Evolutionary conservation across 345 rosid species (phyloP).

Genomic region (Hibiscus syriacus): DNA sequence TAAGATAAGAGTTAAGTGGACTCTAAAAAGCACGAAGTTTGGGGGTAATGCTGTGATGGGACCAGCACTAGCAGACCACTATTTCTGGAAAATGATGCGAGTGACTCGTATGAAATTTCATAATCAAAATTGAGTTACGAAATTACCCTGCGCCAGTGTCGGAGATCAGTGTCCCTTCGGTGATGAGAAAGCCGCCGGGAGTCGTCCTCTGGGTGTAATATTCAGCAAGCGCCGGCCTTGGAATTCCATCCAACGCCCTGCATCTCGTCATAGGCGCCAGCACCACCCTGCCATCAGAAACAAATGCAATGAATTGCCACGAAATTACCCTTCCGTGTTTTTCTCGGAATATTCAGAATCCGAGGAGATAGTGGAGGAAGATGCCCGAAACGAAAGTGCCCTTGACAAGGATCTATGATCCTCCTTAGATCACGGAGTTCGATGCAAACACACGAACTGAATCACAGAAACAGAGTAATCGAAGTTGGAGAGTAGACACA

Average conservation of each 20-base stretch:
- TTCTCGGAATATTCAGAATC: background rate
- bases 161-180: too few relatives aligned
- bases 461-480: background rate
- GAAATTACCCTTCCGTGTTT: background rate
- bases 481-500: too few relatives aligned
- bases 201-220: too few relatives aligned
- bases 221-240: too few relatives aligned
- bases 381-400: background rate
- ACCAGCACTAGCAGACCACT: too few relatives aligned
- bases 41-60: too few relatives aligned
- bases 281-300: slow-evolving; percentile 49
- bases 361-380: background rate
- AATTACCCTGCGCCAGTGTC: slow-evolving; percentile 60
- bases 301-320: too few relatives aligned
- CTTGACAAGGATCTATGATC: background rate
- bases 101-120: background rate
- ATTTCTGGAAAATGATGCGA: background rate
- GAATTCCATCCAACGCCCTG: too few relatives aligned
- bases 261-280: slow-evolving; percentile 86
- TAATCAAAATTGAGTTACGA: slow-evolving; percentile 11
- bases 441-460: background rate
- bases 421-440: background rate
- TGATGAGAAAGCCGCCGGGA: too few relatives aligned
- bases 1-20: too few relatives aligned
- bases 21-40: too few relatives aligned